These are phyloP conservation scores for Cercospora berteroae DNA, from an alignment of 2,329 filamentous ascomycete genomes.

Conservation along the genomic window DNA sequence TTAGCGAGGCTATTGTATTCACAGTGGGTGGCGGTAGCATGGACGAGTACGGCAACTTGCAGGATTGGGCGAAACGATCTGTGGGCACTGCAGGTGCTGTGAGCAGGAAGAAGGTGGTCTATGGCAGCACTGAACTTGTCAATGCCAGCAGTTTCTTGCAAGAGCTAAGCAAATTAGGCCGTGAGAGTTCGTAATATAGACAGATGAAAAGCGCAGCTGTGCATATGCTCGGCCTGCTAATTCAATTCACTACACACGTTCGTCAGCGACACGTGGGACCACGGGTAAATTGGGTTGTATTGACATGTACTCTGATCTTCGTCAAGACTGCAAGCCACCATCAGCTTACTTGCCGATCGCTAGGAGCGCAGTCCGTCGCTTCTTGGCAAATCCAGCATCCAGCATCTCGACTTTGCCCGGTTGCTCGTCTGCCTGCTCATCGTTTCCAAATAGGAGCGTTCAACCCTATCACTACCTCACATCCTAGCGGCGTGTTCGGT, in stretches of 20 bases:
- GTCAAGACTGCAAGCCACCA: conserved; percentile 1
- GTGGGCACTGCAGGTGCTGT: conserved; percentile 53
- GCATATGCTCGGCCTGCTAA: neutral
- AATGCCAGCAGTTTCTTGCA: conserved; percentile 63
- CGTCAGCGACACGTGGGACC: neutral
- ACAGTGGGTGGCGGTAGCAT: conserved; percentile 82
- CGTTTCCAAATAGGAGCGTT: conserved; percentile 10
- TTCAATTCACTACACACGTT: neutral
- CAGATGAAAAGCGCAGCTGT: neutral
- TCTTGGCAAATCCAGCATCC: conserved; percentile 4
- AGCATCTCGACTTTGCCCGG: conserved; percentile 7
- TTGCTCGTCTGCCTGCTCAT: conserved; percentile 1
- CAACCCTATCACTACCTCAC: conserved; percentile 8
- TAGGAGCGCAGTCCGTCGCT: neutral
- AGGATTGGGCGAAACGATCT: conserved; percentile 89
- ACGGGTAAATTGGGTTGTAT: neutral
- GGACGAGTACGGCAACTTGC: conserved; percentile 97
- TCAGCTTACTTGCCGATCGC: neutral
- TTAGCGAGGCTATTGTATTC: conserved; percentile 44
- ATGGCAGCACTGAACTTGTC: conserved; percentile 80
- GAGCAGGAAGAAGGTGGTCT: conserved; percentile 78
- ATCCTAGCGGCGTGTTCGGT: conserved; percentile 5
- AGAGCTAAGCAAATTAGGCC: conserved; percentile 57
- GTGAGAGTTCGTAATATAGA: conserved; percentile 47
- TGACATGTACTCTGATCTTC: neutral